These are phyloP conservation scores for Noccaea caerulescens DNA, from an alignment of 345 rosid species.

Conservation along the genomic window DNA sequence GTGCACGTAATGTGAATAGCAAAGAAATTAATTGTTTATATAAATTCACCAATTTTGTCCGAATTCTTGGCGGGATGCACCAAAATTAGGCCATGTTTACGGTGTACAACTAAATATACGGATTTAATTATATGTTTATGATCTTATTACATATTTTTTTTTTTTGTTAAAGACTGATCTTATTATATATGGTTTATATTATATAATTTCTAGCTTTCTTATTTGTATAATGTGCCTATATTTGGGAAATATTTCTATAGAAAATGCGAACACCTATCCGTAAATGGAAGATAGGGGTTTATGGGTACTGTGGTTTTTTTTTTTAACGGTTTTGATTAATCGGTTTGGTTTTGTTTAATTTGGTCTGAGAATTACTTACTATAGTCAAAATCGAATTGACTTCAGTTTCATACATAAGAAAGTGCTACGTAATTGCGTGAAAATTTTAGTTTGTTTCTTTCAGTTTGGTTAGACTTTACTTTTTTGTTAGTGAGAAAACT, in stretches of 20 bases:
- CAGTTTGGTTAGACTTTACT: background rate
- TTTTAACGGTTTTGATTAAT: background rate
- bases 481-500: constrained; percentile 8
- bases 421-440: no score
- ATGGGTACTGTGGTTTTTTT: background rate
- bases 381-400: constrained; percentile 7
- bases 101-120: background rate
- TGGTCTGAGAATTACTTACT: constrained; percentile 3
- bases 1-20: constrained; percentile 23
- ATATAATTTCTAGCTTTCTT: background rate
- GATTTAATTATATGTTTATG: constrained; percentile 26
- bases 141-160: background rate
- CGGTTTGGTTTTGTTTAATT: constrained; percentile 12
- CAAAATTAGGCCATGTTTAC: constrained; percentile 28
- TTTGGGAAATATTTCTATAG: background rate
- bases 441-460: background rate
- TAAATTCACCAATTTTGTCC: constrained; percentile 8
- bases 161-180: no score
- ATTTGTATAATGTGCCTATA: background rate
- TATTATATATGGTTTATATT: background rate
- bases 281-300: background rate
- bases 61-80: constrained; percentile 25
- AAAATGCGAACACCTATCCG: background rate
- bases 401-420: no score
- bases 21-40: background rate